phyloP scores from a whole-genome alignment of 208 protist species.

The Trypanosoma mega region DNA sequence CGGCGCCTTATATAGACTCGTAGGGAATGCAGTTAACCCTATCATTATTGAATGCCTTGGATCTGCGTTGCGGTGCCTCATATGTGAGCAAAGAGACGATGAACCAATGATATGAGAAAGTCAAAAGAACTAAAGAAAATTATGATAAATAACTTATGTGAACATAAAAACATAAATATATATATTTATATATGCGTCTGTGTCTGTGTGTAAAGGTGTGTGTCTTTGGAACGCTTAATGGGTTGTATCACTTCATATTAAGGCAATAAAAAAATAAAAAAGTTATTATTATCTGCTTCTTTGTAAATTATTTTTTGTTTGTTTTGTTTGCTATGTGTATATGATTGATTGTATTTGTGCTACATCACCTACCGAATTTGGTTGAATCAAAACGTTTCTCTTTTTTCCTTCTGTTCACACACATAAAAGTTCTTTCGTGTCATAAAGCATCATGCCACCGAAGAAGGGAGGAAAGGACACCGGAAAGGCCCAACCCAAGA shows the following conservation, averaged over 20 bases:
- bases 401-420: too few species aligned
- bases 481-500: constrained; percentile 36
- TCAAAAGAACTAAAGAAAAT: background rate
- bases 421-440: background rate
- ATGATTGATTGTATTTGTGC: too few species aligned
- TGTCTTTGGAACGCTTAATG: too few species aligned
- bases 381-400: too few species aligned
- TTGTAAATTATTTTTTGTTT: background rate
- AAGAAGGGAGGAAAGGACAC: constrained; percentile 49
- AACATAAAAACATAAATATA: background rate
- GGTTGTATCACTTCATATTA: too few species aligned
- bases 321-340: background rate
- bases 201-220: too few species aligned
- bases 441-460: constrained; percentile 34
- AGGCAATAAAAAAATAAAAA: constrained; percentile 1
- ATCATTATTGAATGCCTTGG: constrained; percentile 54
- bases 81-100: constrained; percentile 8
- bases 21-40: constrained; percentile 82
- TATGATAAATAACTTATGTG: background rate
- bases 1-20: constrained; percentile 57
- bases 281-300: background rate
- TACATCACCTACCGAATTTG: too few species aligned
- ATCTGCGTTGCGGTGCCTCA: constrained; percentile 6
- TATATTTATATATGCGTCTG: too few species aligned
- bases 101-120: background rate